Evolutionary conservation across 208 protist genomes (phyloP), one percentile per base, ranked within the genome.

Genomic region (Polymyxa betae): DNA sequence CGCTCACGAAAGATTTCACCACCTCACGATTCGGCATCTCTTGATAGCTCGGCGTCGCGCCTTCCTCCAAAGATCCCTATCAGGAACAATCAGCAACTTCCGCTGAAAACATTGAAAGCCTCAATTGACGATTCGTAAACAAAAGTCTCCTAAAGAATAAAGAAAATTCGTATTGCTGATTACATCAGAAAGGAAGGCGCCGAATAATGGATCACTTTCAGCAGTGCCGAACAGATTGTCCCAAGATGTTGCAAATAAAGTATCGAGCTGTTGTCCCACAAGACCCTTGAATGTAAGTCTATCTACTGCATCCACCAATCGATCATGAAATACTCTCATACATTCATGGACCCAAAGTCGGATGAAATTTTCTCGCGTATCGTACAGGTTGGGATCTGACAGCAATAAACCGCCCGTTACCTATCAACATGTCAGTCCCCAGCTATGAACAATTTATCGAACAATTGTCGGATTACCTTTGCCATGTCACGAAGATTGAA

Each of bases 301-400:
- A 94, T 99, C 98, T 0, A 95, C 94, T 29, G 95, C 91, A 92
- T 97, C 94, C 92, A 97, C 97, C 92, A 99, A 97, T 60, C 98
- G 95, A 93, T 99, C 98, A 35, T 96, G 93, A 93, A 99, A 99
- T 52, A 99, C 97, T 91, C 98, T 96, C 89, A 96, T 95, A 92
- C 95, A 98, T 95, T 99, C 98, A 94, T 99, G 98, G 77, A 98
- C 95, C 98, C 98, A 99, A 72, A 99, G 93, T 64, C 96, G 94
- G 40, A 98, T 95, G 66, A 99, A 93, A 91, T 96, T 94, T 91
- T 98, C 97, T 94, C 96, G 97, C 91, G 95, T 96, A 64, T 97
- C 96, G 82, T 97, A 93, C n/a, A 94, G 95, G 92, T 96, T 94
- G 38, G 96, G 94, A 89, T 97, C 91, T 82, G 97, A 96, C 82